Evolutionary conservation across 306 rosid species (phyloP), one percentile per base, ranked within the genome.

Genomic region (Quercus aquifolioides): DNA sequence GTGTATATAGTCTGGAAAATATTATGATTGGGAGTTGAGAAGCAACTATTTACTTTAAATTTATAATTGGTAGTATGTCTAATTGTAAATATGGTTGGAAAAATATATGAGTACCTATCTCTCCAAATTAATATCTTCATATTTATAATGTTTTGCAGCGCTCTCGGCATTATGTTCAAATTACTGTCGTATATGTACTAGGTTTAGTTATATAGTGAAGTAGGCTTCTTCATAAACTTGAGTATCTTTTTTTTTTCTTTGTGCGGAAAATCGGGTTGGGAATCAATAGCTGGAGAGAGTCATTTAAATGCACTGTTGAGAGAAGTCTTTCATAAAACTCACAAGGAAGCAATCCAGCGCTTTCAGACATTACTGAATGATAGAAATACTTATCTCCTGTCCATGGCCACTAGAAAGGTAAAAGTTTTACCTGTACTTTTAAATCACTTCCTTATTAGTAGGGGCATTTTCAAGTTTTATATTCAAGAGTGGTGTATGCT

Each of bases 241-340:
- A 10, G 11, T 60, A 60, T 25, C 8, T 3, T 2, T 1, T 63
- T 23, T 14, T 59, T 77, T 71, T 59, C n/a, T 77, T 60, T 70
- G 10, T 82, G 69, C 88, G 85, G 94, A 84, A 70, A 35, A 25
- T 77, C 81, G 75, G 90, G 92, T 18, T 92, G 91, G 97, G 90
- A 87, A 49, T 70, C 91, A 8, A 62, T 54, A 79, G 69, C 83
- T n/a, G 91, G 84, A 63, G 92, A 63, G 92, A 78, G 56, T 62
- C 89, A 35, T 35, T 35, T 35, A 35, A 6, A 35, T 35, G 41
- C 41, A 35, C 41, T 35, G 9, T 35, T 35, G 41, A 35, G 2
- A 5, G 38, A 33, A 33, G 38, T 33, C 38, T 33, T 33, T 33
- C 6, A 33, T 33, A 33, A 33, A 33, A 33, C 38, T 33, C 38